A percentile compares a stretch with the other conserved stretches of the same genome.
Evolutionary conservation across 305 asterid species (phyloP).

Genomic region (Caryopteris hybrid): DNA sequence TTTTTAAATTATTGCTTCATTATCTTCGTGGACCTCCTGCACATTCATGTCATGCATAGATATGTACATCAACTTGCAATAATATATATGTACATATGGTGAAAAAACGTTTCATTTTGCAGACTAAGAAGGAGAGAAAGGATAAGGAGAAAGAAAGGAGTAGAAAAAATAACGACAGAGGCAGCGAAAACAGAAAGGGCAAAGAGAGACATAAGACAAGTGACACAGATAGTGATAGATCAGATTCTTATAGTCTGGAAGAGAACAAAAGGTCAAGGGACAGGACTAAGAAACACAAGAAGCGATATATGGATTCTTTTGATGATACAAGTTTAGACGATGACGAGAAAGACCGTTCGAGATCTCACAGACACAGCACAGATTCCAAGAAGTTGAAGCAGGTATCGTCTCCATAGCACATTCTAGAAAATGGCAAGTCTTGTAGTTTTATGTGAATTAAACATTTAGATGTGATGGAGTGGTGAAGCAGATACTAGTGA

Average conservation of each 20-base stretch:
- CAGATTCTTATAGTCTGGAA: constrained; percentile 47
- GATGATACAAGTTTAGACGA: constrained; percentile 39
- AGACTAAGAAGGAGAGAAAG: constrained; percentile 77
- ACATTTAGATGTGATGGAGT: constrained; percentile 9
- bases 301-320: constrained; percentile 34
- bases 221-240: constrained; percentile 53
- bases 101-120: constrained; percentile 12
- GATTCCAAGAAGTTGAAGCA: constrained; percentile 55
- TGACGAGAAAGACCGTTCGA: constrained; percentile 50
- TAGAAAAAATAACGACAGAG: constrained; percentile 45
- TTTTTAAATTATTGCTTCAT: background rate
- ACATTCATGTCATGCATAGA: too few relatives aligned
- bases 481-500: constrained; percentile 40
- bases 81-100: too few relatives aligned
- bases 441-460: background rate
- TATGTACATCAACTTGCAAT: background rate
- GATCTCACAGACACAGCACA: constrained; percentile 41
- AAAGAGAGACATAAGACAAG: constrained; percentile 47
- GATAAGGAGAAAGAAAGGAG: constrained; percentile 49
- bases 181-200: constrained; percentile 38
- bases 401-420: constrained; percentile 21
- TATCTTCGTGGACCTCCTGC: too few relatives aligned
- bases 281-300: constrained; percentile 53
- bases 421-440: background rate
- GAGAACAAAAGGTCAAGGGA: constrained; percentile 56